Conservation (phyloP, 371 early-diverging fungal genomes). For the Mortierella sp. region DNA sequence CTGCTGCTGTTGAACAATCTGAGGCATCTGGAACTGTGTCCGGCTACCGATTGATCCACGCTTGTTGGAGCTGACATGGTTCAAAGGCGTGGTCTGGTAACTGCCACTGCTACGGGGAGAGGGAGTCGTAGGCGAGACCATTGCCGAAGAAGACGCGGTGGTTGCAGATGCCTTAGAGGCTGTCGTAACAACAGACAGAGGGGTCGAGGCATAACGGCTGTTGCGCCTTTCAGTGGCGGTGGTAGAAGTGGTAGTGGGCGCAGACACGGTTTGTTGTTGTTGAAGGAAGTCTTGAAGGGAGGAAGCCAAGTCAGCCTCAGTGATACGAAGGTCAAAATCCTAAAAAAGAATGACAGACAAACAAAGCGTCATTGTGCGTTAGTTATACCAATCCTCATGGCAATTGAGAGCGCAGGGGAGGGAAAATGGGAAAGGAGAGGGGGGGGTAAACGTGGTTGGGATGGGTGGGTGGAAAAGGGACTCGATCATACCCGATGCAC, state of each 20-base stretch:
- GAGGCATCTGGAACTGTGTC: slow-evolving; percentile 7
- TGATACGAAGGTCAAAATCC: slow-evolving; percentile 61
- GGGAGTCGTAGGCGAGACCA: slow-evolving; percentile 21
- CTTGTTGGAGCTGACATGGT: slow-evolving; percentile 47
- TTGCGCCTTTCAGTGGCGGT: not conserved
- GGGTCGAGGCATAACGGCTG: slow-evolving; percentile 24
- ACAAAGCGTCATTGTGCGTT: slow-evolving; percentile 7
- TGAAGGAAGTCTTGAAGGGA: slow-evolving; percentile 44
- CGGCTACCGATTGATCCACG: slow-evolving; percentile 26
- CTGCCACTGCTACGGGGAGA: slow-evolving; percentile 40
- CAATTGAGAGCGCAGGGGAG: not conserved
- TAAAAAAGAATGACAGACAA: not conserved
- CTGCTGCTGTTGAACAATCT: slow-evolving; percentile 1
- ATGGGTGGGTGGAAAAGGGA: not conserved
- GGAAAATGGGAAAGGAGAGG: not conserved
- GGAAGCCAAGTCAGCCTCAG: slow-evolving; percentile 54
- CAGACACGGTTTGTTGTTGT: slow-evolving; percentile 13
- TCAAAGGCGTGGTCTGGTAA: slow-evolving; percentile 26
- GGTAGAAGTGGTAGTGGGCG: not conserved
- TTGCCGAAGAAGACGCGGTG: not conserved
- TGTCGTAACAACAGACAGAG: not conserved
- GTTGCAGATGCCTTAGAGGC: not conserved
- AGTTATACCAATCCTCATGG: not conserved
- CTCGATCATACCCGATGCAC: not conserved
- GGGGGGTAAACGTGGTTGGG: slow-evolving; percentile 1